Evolutionary conservation across 176 grass and related monocot genomes (phyloP).

Genomic region (Lolium multiflorum): DNA sequence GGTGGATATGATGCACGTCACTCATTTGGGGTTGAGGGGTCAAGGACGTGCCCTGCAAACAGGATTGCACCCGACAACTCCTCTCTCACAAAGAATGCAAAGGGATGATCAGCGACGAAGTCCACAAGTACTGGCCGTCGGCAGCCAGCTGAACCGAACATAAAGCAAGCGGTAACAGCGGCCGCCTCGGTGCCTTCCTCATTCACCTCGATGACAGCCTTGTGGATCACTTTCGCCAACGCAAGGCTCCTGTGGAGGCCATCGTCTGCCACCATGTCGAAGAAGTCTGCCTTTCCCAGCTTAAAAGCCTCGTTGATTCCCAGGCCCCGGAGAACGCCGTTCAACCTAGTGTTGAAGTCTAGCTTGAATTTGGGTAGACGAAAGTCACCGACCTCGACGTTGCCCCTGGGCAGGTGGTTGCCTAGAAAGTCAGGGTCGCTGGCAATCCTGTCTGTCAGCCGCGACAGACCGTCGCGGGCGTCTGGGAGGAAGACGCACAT

Average conservation of each 20-base stretch:
- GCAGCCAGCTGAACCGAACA: no score
- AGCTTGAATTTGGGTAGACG: neutral
- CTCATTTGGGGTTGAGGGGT: neutral
- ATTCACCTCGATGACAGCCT: no score
- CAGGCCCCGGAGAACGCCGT: no score
- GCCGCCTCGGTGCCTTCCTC: no score
- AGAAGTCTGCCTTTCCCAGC: no score
- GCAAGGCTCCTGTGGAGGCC: no score
- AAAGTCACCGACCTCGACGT: neutral
- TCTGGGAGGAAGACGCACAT: constrained; percentile 16
- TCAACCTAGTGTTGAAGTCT: no score
- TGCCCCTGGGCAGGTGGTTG: neutral
- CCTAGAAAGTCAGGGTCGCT: neutral
- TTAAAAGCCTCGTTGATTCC: no score
- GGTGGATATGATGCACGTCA: neutral
- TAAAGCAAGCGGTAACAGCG: neutral
- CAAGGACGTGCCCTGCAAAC: neutral
- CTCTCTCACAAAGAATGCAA: constrained; percentile 4
- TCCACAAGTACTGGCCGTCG: neutral
- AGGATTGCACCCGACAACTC: neutral
- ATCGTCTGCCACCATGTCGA: no score
- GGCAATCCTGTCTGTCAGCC: neutral
- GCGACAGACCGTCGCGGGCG: constrained; percentile 1
- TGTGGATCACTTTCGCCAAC: no score
- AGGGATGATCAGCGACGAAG: neutral